Evolutionary conservation across 345 rosid species (phyloP).

Genomic region (Carallia brachiata): DNA sequence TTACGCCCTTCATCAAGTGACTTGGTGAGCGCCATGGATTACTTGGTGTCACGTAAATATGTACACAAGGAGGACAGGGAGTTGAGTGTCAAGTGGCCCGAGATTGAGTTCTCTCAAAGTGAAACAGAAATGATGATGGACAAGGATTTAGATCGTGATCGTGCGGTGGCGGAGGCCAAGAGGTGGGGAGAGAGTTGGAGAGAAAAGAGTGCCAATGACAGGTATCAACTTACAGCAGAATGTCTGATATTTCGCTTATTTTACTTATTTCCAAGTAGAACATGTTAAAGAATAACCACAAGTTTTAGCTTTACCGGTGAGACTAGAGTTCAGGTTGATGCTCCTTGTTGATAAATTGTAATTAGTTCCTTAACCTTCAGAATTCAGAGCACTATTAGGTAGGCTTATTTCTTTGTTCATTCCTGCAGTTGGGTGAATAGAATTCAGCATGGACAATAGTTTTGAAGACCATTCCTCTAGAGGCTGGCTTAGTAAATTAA

Average conservation of each 20-base stretch:
- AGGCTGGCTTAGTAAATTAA: too few relatives aligned
- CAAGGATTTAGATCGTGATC: conserved; percentile 38
- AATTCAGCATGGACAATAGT: conserved; percentile 4
- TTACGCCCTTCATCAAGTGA: conserved; percentile 52
- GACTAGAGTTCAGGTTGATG: too few relatives aligned
- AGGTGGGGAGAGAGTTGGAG: conserved; percentile 56
- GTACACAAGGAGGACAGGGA: conserved; percentile 12
- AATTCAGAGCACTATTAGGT: neutral
- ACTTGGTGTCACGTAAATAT: conserved; percentile 32
- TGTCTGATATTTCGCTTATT: neutral
- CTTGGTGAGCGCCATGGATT: conserved; percentile 46
- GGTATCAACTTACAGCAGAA: conserved; percentile 10
- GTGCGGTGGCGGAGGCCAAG: conserved; percentile 65
- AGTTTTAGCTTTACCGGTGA: neutral
- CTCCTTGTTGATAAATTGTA: neutral
- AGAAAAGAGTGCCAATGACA: conserved; percentile 38
- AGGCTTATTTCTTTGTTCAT: neutral
- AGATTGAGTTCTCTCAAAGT: conserved; percentile 29
- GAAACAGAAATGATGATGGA: conserved; percentile 29
- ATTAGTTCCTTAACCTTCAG: neutral
- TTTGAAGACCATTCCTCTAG: conserved; percentile 1
- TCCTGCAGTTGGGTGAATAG: conserved; percentile 14
- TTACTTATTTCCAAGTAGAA: neutral
- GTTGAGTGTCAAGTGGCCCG: conserved; percentile 4
- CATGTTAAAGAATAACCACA: neutral